Evolutionary conservation across 1,284 basidiomycete species (phyloP), one percentile per base, ranked within the genome.

Genomic region (Ustilago loliicola): DNA sequence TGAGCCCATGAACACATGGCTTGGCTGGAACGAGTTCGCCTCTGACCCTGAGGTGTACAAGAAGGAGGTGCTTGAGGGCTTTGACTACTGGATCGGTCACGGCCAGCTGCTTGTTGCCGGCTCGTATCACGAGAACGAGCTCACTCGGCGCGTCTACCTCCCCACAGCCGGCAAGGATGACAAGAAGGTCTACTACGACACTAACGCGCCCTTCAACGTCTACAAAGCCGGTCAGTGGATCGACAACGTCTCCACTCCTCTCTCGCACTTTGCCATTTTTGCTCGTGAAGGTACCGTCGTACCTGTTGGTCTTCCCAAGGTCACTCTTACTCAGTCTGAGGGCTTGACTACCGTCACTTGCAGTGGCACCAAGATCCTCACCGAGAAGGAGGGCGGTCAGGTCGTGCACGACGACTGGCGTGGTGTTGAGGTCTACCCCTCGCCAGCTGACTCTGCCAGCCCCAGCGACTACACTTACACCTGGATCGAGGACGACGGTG

Each of bases 401-500:
- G 87, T 87, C 3, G 86, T 82, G 0, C 72, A 88, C 25, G 87
- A 88, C 65, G 87, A 88, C 68, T 88, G 83, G 84, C 77, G 88
- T 64, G 88, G 87, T 19, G 79, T 88, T 30, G 81, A 86, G 66
- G 81, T 88, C 57, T 88, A 86, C 83, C 87, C 88, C 15, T 80
- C 83, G 17, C 74, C 78, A 9, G 29, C 63, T n/a, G 55, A 57
- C 19, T 57, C 68, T 29, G 42, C 42, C 19, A 51, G 59, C 29
- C 29, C 82, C 61, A 52, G 57, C 47, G 11, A 61, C 27, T 86
- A 86, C 38, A 58, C 65, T 1, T 86, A 86, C 45, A 65, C 65
- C 4, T 88, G 87, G 87, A 86, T 83, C 29, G 88, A 88, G 61
- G 88, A 88, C 66, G 87, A 88, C 70, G 88, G 87, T 27, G 87